Evolutionary conservation across 306 rosid genomes (phyloP).

Genomic region (Fagus sylvatica): DNA sequence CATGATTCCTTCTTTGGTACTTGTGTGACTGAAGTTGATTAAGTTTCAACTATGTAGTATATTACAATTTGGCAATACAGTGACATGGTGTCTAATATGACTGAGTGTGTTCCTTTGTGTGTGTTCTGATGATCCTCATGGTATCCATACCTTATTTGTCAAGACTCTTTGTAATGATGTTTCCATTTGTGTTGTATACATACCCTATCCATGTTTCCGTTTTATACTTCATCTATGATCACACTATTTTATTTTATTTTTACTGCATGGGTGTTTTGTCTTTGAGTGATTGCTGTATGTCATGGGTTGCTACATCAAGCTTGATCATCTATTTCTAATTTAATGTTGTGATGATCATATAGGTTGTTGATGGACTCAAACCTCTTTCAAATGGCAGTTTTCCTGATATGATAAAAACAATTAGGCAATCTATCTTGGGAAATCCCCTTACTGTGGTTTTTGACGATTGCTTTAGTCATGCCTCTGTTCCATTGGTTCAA

Average conservation of each 20-base stretch:
- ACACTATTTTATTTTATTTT: neutral
- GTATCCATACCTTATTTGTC: neutral
- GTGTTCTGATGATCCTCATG: neutral
- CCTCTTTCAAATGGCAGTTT: slow-evolving; percentile 45
- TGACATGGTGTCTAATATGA: neutral
- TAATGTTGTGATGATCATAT: slow-evolving; percentile 27
- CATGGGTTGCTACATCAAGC: slow-evolving; percentile 4
- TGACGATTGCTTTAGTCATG: slow-evolving; percentile 45
- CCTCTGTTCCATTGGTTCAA: slow-evolving; percentile 49
- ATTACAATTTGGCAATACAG: too few relatives aligned
- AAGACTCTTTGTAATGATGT: neutral
- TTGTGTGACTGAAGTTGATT: neutral
- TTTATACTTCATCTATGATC: neutral
- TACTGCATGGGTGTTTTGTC: neutral
- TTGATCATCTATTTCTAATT: slow-evolving; percentile 25
- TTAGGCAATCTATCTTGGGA: slow-evolving; percentile 46
- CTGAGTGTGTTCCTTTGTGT: neutral
- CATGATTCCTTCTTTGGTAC: slow-evolving; percentile 5
- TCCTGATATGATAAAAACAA: slow-evolving; percentile 49
- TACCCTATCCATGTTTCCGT: neutral
- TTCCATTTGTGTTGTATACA: neutral
- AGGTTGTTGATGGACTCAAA: slow-evolving; percentile 80
- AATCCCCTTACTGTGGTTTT: slow-evolving; percentile 66
- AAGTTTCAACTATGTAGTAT: too few relatives aligned
- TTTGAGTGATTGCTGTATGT: neutral